Conservation (phyloP, 352 stramenopile genomes). For the Discostella stelligera region DNA sequence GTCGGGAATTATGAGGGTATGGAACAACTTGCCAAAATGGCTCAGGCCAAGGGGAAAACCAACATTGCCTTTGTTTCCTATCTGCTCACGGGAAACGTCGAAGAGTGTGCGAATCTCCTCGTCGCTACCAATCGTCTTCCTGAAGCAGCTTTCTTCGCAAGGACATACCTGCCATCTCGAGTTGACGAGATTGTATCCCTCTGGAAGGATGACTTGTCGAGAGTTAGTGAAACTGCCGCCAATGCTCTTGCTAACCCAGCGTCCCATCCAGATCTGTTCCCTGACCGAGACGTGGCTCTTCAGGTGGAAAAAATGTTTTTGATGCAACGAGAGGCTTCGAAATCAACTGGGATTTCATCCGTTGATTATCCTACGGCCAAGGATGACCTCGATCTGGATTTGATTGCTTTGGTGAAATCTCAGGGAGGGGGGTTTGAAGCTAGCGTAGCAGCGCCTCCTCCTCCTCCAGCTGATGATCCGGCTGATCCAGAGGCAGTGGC, state of each 20-base stretch:
- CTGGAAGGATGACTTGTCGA: slow-evolving; percentile 92
- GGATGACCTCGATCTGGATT: slow-evolving; percentile 86
- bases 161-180: slow-evolving; percentile 95
- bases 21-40: slow-evolving; percentile 86
- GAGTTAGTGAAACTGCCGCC: slow-evolving; percentile 86
- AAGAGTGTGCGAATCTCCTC: slow-evolving; percentile 93
- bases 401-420: slow-evolving; percentile 86
- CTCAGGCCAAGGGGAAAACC: slow-evolving; percentile 87
- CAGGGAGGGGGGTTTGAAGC: slow-evolving; percentile 34
- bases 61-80: slow-evolving; percentile 96
- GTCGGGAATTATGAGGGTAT: slow-evolving; percentile 92
- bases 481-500: slow-evolving; percentile 32
- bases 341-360: slow-evolving; percentile 77
- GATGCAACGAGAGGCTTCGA: slow-evolving; percentile 77
- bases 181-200: slow-evolving; percentile 93
- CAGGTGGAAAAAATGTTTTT: slow-evolving; percentile 92
- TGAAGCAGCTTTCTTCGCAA: slow-evolving; percentile 97
- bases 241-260: slow-evolving; percentile 92
- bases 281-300: slow-evolving; percentile 91
- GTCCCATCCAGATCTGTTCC: slow-evolving; percentile 92
- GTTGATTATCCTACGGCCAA: slow-evolving; percentile 86
- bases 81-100: slow-evolving; percentile 93
- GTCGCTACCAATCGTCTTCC: slow-evolving; percentile 92
- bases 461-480: slow-evolving; percentile 22
- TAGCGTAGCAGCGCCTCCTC: slow-evolving; percentile 7